Percentiles rank a stretch among this genome's conserved stretches.
Evolutionary conservation across 2,329 filamentous ascomycete genomes (phyloP).

Genomic region (Diplodia seriata): DNA sequence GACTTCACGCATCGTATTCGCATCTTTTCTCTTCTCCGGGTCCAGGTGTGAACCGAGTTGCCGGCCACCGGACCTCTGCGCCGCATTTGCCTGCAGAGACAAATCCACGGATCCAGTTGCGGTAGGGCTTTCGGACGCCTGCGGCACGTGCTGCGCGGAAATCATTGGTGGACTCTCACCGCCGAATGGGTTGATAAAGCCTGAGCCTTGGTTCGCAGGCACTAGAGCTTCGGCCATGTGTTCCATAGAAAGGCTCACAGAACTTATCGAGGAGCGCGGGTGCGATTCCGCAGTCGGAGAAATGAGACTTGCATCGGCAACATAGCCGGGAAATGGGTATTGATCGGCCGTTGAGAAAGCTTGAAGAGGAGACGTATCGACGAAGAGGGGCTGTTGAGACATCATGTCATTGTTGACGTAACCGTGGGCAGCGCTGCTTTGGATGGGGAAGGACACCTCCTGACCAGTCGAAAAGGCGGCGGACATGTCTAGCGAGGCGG

Average conservation of each 20-base stretch:
- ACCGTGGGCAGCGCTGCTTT: conserved; percentile 1
- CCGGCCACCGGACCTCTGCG: conserved; percentile 46
- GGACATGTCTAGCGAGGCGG: conserved; percentile 19
- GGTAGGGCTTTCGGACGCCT: conserved; percentile 26
- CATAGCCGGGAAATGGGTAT: conserved; percentile 21
- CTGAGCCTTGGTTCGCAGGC: conserved; percentile 13
- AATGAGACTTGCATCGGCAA: conserved; percentile 7
- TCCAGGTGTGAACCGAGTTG: conserved; percentile 49
- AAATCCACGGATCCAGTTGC: conserved; percentile 2
- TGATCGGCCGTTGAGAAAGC: conserved; percentile 8
- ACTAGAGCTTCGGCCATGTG: conserved; percentile 13
- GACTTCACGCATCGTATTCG: conserved; percentile 54
- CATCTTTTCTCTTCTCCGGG: conserved; percentile 49
- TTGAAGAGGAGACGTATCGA: conserved; percentile 28
- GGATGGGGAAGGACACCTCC: conserved; percentile 21
- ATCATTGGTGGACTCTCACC: conserved; percentile 24
- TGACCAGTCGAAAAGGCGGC: conserved; percentile 16
- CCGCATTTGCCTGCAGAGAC: background rate
- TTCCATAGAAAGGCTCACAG: conserved; percentile 14
- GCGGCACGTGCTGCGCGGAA: conserved; percentile 7
- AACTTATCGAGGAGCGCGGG: conserved; percentile 23
- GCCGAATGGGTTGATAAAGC: conserved; percentile 21
- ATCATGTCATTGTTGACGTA: conserved; percentile 14
- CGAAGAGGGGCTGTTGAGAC: conserved; percentile 23
- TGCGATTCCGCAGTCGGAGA: conserved; percentile 10